Conservation (phyloP, 495 filamentous ascomycete species). For the Pyronema omphalodes region DNA sequence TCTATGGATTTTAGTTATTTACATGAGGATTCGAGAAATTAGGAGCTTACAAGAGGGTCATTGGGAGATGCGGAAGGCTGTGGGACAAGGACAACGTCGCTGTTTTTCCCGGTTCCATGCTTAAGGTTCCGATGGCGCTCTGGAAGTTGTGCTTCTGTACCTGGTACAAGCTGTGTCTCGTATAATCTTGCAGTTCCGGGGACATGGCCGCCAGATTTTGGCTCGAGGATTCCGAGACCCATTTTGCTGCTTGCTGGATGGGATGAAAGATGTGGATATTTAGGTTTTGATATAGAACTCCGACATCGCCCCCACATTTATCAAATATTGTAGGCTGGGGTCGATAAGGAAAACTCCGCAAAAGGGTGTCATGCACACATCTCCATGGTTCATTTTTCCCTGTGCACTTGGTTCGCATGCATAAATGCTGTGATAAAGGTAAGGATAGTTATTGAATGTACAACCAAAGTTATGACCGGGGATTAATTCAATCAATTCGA, state of each 20-base stretch:
- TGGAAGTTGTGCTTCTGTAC: slow-evolving; percentile 5
- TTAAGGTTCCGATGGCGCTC: slow-evolving; percentile 25
- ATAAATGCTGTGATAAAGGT: too few species aligned
- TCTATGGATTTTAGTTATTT: slow-evolving; percentile 20
- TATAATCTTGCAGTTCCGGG: slow-evolving; percentile 31
- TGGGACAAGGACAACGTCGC: slow-evolving; percentile 34
- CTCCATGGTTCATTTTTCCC: too few species aligned
- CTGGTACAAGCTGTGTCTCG: slow-evolving; percentile 10
- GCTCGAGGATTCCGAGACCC: slow-evolving; percentile 29
- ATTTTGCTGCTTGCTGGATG: slow-evolving; percentile 11
- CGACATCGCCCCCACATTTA: too few species aligned
- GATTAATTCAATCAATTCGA: too few species aligned
- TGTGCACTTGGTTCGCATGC: too few species aligned
- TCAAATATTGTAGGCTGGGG: too few species aligned
- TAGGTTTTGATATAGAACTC: not conserved
- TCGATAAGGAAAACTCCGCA: too few species aligned
- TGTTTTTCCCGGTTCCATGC: slow-evolving; percentile 31
- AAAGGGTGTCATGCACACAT: too few species aligned
- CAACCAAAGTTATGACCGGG: too few species aligned
- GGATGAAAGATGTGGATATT: not conserved
- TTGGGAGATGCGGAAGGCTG: slow-evolving; percentile 38
- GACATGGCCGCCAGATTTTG: slow-evolving; percentile 28
- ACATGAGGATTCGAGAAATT: not conserved
- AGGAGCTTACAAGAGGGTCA: slow-evolving; percentile 31
- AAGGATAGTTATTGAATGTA: too few species aligned